Conservation (phyloP, 164 flowering plant species). For the Santalum album region DNA sequence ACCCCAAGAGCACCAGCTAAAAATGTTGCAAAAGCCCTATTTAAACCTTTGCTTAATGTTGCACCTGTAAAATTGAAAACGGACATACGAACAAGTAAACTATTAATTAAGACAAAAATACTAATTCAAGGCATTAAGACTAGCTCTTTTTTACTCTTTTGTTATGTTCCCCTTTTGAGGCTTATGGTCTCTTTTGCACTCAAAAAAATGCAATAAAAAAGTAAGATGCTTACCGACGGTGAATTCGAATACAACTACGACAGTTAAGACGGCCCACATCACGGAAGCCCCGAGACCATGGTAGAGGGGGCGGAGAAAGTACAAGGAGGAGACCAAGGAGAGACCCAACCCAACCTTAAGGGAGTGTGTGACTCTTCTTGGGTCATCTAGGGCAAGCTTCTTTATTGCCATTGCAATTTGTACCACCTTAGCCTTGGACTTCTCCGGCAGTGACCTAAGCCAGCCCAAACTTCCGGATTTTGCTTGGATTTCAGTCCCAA, state of each 20-base stretch:
- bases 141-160: too few relatives aligned
- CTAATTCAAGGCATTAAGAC: neutral
- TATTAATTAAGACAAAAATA: neutral
- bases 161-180: too few relatives aligned
- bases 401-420: neutral
- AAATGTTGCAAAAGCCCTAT: conserved; percentile 12
- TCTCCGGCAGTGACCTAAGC: too few relatives aligned
- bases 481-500: too few relatives aligned
- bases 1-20: conserved; percentile 13
- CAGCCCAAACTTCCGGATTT: too few relatives aligned
- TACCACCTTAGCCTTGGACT: too few relatives aligned
- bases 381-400: neutral
- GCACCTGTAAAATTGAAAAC: conserved; percentile 10
- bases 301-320: neutral
- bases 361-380: neutral
- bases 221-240: neutral
- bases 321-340: neutral
- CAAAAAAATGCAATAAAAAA: too few relatives aligned
- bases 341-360: neutral
- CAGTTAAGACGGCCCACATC: neutral
- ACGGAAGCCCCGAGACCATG: neutral
- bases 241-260: neutral
- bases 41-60: conserved; percentile 6
- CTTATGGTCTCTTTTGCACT: too few relatives aligned
- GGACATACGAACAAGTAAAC: neutral